phyloP scores from a whole-genome alignment of 1,139 yeast species.

The Pichia sp. region DNA sequence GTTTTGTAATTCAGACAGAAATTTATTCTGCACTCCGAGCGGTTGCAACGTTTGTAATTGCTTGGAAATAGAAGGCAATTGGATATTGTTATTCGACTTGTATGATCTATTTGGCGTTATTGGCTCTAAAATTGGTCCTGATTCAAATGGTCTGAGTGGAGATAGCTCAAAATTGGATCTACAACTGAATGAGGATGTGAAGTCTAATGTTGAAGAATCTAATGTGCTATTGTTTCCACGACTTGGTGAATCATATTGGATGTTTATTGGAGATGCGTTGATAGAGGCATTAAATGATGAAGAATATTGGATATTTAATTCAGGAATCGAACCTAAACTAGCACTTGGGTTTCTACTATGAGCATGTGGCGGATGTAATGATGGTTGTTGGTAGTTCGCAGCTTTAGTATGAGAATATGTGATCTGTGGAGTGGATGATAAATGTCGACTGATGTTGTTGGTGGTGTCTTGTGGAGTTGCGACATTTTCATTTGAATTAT shows the following conservation, averaged over 20 bases:
- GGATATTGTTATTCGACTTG: slow-evolving; percentile 23
- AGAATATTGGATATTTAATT: slow-evolving; percentile 40
- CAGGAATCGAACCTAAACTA: slow-evolving; percentile 34
- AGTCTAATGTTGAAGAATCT: slow-evolving; percentile 25
- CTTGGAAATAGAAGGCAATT: slow-evolving; percentile 17
- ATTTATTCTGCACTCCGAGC: slow-evolving; percentile 16
- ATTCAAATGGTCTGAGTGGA: slow-evolving; percentile 48
- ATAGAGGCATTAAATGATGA: slow-evolving; percentile 27
- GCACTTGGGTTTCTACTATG: slow-evolving; percentile 10
- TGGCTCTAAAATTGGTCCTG: slow-evolving; percentile 50
- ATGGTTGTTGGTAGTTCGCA: not conserved
- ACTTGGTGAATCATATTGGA: slow-evolving; percentile 14
- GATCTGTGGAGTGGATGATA: not conserved
- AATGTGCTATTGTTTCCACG: not conserved
- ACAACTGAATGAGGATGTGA: slow-evolving; percentile 61
- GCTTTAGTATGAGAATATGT: not conserved
- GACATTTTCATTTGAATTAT: not conserved
- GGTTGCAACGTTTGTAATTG: slow-evolving; percentile 20
- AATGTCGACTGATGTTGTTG: not conserved
- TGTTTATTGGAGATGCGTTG: slow-evolving; percentile 15
- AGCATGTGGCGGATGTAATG: not conserved
- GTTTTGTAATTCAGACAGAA: slow-evolving; percentile 1
- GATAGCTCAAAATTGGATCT: slow-evolving; percentile 62
- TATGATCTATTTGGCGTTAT: slow-evolving; percentile 56
- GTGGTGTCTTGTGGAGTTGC: not conserved